Evolutionary conservation across 768 basidiomycete species (phyloP).

Genomic region (Mycena amicta): DNA sequence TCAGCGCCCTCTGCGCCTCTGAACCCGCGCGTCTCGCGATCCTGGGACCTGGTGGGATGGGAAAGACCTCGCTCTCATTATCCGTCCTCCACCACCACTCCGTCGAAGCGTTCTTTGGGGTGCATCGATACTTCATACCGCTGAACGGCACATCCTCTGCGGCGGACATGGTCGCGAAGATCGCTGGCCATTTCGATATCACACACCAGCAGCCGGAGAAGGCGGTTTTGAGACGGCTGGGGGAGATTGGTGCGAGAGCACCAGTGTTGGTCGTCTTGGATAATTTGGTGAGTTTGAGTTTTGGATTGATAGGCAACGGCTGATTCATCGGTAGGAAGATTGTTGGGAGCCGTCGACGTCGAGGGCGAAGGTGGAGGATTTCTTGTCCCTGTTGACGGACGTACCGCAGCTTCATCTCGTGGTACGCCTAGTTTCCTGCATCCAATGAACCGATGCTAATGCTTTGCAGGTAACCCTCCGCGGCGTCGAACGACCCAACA

Average conservation of each 20-base stretch:
- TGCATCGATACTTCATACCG: constrained; percentile 9
- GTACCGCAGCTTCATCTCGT: constrained; percentile 4
- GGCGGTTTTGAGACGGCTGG: not conserved
- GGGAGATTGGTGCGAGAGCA: not conserved
- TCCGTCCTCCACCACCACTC: constrained; percentile 4
- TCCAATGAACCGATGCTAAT: no score
- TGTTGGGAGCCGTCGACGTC: constrained; percentile 11
- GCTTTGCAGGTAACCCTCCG: constrained; percentile 15
- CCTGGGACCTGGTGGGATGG: constrained; percentile 5
- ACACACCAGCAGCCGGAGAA: constrained; percentile 2
- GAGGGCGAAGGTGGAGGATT: constrained; percentile 17
- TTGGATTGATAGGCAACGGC: not conserved
- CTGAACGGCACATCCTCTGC: constrained; percentile 3
- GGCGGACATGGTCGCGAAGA: not conserved
- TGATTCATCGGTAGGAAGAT: not conserved
- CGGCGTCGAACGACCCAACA: constrained; percentile 13
- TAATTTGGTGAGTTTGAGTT: no score
- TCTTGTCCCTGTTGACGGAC: constrained; percentile 15
- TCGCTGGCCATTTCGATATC: no score
- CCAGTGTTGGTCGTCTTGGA: no score
- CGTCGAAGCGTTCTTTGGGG: not conserved
- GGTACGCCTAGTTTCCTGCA: no score
- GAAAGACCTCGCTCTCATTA: constrained; percentile 16
- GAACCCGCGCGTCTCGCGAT: constrained; percentile 8
- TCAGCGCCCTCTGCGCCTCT: not conserved